A percentile compares a stretch with the other conserved stretches of the same genome.
Conservation (phyloP, 176 grass and related monocot genomes). For the Hsuehochloa calcarea region DNA sequence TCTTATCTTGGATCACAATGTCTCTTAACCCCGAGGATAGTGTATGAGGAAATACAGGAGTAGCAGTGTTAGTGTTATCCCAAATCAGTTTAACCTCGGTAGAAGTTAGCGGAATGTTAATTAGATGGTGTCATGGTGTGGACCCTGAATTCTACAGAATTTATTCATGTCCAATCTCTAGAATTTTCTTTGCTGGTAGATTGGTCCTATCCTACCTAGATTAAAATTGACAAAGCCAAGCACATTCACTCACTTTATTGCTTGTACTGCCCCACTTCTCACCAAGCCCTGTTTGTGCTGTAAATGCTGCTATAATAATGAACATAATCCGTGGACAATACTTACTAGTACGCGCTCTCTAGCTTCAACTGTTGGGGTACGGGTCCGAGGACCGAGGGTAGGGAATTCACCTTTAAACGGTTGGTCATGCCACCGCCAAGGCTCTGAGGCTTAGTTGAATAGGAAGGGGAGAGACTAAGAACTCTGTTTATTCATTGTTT, state of each 20-base stretch:
- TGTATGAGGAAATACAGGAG: neutral
- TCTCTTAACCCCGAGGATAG: neutral
- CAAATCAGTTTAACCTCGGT: neutral
- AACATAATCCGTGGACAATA: neutral
- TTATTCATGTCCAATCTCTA: neutral
- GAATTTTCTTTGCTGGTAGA: neutral
- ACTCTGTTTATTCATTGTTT: no score
- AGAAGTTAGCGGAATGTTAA: neutral
- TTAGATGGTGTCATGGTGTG: neutral
- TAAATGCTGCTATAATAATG: neutral
- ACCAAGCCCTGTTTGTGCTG: neutral
- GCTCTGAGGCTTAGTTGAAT: no score
- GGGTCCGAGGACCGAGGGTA: no score
- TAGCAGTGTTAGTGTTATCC: neutral
- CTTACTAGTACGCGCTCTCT: neutral
- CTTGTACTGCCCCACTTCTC: neutral
- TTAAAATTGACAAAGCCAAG: neutral
- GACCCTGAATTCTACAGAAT: neutral
- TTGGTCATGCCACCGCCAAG: no score
- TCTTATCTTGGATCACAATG: neutral
- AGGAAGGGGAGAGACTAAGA: no score
- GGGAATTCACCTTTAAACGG: no score
- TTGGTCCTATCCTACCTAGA: neutral
- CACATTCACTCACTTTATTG: neutral
- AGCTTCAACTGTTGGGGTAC: neutral